These are phyloP conservation scores for Aspergillus diversus DNA, from an alignment of 495 filamentous ascomycete genomes.

Conservation along the genomic window DNA sequence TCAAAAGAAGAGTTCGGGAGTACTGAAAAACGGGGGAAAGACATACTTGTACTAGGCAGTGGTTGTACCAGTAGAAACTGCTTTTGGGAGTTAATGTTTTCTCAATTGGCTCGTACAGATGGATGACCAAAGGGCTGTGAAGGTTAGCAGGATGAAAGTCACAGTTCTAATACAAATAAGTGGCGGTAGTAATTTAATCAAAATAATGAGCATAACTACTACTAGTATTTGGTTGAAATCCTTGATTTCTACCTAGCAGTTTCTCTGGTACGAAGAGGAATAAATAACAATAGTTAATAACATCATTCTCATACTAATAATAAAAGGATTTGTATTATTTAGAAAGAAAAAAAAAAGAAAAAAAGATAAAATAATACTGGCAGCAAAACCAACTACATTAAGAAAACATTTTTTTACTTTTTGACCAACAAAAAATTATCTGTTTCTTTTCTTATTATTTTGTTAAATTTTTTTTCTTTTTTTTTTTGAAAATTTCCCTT, in stretches of 20 bases:
- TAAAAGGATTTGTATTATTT: not conserved
- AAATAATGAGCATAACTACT: constrained; percentile 4
- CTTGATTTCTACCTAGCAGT: not conserved
- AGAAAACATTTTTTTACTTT: not conserved
- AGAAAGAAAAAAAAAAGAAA: constrained; percentile 2
- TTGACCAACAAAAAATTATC: constrained; percentile 1
- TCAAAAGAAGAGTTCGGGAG: too few species aligned
- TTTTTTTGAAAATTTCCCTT: constrained; percentile 4
- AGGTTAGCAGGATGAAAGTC: not conserved
- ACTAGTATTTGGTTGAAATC: not conserved
- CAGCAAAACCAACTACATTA: not conserved
- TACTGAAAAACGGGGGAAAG: too few species aligned
- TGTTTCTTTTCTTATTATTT: constrained; percentile 5
- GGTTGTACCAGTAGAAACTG: too few species aligned
- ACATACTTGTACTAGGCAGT: too few species aligned
- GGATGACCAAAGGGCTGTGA: not conserved
- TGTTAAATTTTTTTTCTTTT: constrained; percentile 10
- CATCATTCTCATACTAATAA: constrained; percentile 13
- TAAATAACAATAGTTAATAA: constrained; percentile 10
- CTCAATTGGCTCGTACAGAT: not conserved
- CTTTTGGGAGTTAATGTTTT: too few species aligned
- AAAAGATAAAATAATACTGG: constrained; percentile 7
- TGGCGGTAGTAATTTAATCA: not conserved
- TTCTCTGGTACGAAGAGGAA: not conserved
- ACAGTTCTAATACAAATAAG: constrained; percentile 4